Evolutionary conservation across 2,329 filamentous ascomycete genomes (phyloP).

Genomic region (Fusarium sp.): DNA sequence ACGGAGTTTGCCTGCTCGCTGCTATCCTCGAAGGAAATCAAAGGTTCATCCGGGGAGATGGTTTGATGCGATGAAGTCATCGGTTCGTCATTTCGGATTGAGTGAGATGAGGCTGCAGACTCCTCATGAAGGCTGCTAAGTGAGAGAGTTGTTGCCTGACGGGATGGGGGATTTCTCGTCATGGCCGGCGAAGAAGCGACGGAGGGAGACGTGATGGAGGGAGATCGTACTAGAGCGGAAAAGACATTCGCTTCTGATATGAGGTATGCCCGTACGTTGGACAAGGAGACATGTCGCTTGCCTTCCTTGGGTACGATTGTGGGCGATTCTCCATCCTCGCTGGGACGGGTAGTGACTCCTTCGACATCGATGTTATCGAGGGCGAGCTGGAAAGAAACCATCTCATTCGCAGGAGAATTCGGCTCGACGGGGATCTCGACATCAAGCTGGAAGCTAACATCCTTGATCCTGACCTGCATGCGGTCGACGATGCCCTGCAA

Average conservation of each 20-base stretch:
- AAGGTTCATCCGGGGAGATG: constrained; percentile 21
- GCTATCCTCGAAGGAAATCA: constrained; percentile 17
- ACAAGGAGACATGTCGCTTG: constrained; percentile 70
- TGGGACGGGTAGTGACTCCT: constrained; percentile 62
- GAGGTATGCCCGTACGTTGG: constrained; percentile 68
- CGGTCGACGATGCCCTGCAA: constrained; percentile 77
- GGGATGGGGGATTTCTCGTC: constrained; percentile 49
- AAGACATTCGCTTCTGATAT: constrained; percentile 74
- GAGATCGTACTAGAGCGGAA: constrained; percentile 64
- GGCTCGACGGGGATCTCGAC: constrained; percentile 63
- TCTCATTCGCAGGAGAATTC: constrained; percentile 56
- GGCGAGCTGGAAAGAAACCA: constrained; percentile 69
- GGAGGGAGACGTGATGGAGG: constrained; percentile 58
- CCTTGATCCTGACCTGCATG: constrained; percentile 69
- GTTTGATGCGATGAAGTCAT: constrained; percentile 35
- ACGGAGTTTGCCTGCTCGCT: constrained; percentile 30
- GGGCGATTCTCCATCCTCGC: constrained; percentile 45
- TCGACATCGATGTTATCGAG: constrained; percentile 72
- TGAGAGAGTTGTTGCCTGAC: constrained; percentile 45
- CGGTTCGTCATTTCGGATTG: constrained; percentile 37
- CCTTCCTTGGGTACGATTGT: constrained; percentile 63
- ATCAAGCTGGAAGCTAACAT: constrained; percentile 72
- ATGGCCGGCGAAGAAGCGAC: constrained; percentile 61
- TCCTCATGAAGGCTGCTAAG: constrained; percentile 42
- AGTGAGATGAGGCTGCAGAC: constrained; percentile 38